phyloP scores from a whole-genome alignment of 768 basidiomycete species.

The Sarcodon aspratus region DNA sequence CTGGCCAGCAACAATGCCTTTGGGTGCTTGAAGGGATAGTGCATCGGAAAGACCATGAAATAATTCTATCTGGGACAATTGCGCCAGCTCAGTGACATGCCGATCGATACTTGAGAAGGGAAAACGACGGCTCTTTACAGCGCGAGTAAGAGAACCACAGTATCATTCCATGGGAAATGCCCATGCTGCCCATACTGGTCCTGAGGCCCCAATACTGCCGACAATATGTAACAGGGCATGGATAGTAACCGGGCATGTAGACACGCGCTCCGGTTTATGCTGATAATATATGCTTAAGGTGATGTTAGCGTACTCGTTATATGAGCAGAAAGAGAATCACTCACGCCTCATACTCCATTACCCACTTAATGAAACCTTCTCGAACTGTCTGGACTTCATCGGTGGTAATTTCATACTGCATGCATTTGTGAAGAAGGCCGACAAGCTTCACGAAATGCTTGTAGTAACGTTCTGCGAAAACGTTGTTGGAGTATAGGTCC shows the following conservation, averaged over 20 bases:
- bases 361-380: constrained; percentile 24
- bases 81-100: constrained; percentile 3
- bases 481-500: constrained; percentile 22
- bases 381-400: constrained; percentile 16
- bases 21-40: neutral
- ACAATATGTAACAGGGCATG: constrained; percentile 21
- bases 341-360: constrained; percentile 26
- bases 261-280: constrained; percentile 8
- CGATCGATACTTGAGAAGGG: constrained; percentile 10
- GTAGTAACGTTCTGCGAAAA: constrained; percentile 25
- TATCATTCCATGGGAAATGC: constrained; percentile 20
- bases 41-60: constrained; percentile 2
- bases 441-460: constrained; percentile 30
- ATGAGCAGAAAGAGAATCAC: neutral
- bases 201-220: constrained; percentile 12
- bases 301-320: neutral
- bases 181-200: constrained; percentile 16
- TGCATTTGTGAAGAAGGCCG: constrained; percentile 21
- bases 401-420: constrained; percentile 23
- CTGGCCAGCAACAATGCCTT: neutral
- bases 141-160: constrained; percentile 12
- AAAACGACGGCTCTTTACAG: constrained; percentile 10
- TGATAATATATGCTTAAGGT: constrained; percentile 19
- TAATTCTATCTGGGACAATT: constrained; percentile 7
- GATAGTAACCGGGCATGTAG: constrained; percentile 19